Evolutionary conservation across 768 basidiomycete genomes (phyloP), one percentile per base, ranked within the genome.

Genomic region (Cystoderma amianthinum): DNA sequence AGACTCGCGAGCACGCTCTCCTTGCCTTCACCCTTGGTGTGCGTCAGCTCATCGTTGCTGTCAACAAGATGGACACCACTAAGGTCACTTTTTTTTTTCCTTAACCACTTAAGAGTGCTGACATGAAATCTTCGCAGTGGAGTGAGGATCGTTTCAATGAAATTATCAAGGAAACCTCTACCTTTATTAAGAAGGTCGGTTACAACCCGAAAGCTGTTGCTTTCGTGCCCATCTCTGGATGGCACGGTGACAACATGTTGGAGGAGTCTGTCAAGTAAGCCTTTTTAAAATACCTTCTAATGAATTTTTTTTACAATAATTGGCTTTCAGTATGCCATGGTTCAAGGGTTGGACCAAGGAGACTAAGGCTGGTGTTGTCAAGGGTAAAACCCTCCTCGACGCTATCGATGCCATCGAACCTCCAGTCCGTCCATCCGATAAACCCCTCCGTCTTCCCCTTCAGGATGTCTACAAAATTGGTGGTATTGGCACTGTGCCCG

Each of bases 391-490:
- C 60, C 87, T 99, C 50, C 91, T 99, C 56, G 96, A 99, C 65
- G 94, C 96, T 63, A 98, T 99, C 57, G 96, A 99, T 59, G 93
- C 94, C 66, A 99, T 99, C 60, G 96, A 99, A 61, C 93, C 96
- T 60, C 96, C 96, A 49, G 67, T 73, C 53, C 91, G 96, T 68
- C 96, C 96, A 49, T 85, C 87, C 63, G 96, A 99, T 77, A 98
- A 97, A 80, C 95, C 96, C 56, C 96, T 99, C 74, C 94, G 96
- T 72, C 94, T 99, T 54, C 93, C 95, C 58, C 92, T 96, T 67
- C 95, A 99, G 82, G 96, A 99, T 81, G 96, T 99, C 62, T 98
- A 99, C 91, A 99, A 99, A 81, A 99, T 99, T 59, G 96, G 96
- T 73, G 96, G 96, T 91, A 99, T 99, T 54, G 96, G 96, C 54